Conservation (phyloP, 2,329 filamentous ascomycete species). For the Neofusicoccum sp. region DNA sequence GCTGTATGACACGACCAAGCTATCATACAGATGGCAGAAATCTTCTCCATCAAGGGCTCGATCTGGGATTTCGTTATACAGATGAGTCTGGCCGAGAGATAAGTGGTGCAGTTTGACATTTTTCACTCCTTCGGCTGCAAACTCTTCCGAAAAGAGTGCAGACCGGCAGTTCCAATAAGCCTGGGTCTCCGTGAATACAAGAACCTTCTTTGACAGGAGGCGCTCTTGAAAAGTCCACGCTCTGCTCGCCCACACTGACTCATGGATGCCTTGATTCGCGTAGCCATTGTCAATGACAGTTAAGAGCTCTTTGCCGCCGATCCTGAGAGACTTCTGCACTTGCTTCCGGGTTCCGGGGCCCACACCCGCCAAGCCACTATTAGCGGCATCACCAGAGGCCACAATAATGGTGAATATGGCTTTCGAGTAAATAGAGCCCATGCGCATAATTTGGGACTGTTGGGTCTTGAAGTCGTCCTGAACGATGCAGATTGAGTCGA, state of each 20-base stretch:
- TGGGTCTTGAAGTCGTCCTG: slow-evolving; percentile 12
- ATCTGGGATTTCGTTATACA: background rate
- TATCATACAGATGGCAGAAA: background rate
- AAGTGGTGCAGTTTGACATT: background rate
- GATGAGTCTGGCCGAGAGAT: background rate
- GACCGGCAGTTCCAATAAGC: slow-evolving; percentile 2
- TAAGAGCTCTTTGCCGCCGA: background rate
- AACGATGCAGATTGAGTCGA: slow-evolving; percentile 23
- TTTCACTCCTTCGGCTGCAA: background rate
- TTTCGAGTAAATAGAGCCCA: slow-evolving; percentile 22
- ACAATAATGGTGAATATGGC: slow-evolving; percentile 22
- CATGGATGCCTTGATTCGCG: background rate
- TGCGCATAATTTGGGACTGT: slow-evolving; percentile 8
- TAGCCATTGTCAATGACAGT: background rate
- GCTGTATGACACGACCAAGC: background rate
- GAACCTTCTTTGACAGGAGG: slow-evolving; percentile 9
- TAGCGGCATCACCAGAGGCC: slow-evolving; percentile 17
- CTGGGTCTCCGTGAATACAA: slow-evolving; percentile 4
- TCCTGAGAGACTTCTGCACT: background rate
- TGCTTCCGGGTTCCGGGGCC: background rate
- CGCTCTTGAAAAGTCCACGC: slow-evolving; percentile 20
- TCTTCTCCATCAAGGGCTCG: background rate
- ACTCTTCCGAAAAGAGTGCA: slow-evolving; percentile 8
- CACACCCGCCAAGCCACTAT: slow-evolving; percentile 2
- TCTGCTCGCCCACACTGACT: slow-evolving; percentile 5